phyloP scores from a whole-genome alignment of 2,329 filamentous ascomycete genomes.

The Xenoacremonium recifei region DNA sequence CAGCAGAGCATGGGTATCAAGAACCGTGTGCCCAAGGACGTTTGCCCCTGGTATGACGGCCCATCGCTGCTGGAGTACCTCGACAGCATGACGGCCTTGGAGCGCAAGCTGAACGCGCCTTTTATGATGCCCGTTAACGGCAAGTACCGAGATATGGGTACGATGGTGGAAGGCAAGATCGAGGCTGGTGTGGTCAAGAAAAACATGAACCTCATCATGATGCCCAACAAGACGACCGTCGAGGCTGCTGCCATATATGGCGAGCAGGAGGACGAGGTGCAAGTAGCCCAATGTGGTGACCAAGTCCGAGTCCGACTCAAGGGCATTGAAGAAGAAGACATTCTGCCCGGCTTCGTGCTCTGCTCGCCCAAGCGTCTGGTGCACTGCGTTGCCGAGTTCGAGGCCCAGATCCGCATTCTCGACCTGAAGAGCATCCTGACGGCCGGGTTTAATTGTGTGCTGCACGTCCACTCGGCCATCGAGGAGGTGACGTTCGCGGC shows the following conservation, averaged over 20 bases:
- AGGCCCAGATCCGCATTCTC: slow-evolving; percentile 93
- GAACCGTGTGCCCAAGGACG: slow-evolving; percentile 72
- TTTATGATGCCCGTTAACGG: slow-evolving; percentile 99
- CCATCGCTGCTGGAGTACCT: slow-evolving; percentile 93
- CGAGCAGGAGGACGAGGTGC: slow-evolving; percentile 91
- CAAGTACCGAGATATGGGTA: slow-evolving; percentile 97
- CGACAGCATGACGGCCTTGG: slow-evolving; percentile 87
- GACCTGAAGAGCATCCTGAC: slow-evolving; percentile 93
- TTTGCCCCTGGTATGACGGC: slow-evolving; percentile 81
- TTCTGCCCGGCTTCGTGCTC: slow-evolving; percentile 91
- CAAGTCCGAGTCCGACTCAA: slow-evolving; percentile 90
- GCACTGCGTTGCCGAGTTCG: slow-evolving; percentile 84
- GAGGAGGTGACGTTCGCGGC: slow-evolving; percentile 93
- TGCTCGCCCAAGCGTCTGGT: slow-evolving; percentile 93
- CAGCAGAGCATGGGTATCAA: slow-evolving; percentile 87
- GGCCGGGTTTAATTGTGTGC: slow-evolving; percentile 94
- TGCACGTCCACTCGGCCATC: slow-evolving; percentile 95
- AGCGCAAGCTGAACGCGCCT: slow-evolving; percentile 93
- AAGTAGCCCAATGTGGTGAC: slow-evolving; percentile 82
- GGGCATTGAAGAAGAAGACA: slow-evolving; percentile 96
- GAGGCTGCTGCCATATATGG: slow-evolving; percentile 85
- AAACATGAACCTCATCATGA: slow-evolving; percentile 81
- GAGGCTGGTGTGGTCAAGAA: slow-evolving; percentile 95
- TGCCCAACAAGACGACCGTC: slow-evolving; percentile 86
- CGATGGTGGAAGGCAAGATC: slow-evolving; percentile 96